Evolutionary conservation across 345 rosid species (phyloP).

Genomic region (Populus ilicifolia): DNA sequence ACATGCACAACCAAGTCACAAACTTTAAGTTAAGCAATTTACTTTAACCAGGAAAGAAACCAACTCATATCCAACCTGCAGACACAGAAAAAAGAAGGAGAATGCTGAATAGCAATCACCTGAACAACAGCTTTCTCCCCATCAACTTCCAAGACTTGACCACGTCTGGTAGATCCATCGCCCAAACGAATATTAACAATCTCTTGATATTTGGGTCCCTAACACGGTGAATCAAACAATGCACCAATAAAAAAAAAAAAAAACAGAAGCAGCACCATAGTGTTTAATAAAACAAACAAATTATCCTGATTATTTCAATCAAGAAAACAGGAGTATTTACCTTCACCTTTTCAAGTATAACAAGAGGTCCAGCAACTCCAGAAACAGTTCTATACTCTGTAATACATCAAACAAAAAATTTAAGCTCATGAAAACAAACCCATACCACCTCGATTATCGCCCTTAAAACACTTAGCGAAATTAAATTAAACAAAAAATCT

Average conservation of each 20-base stretch:
- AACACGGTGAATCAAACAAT: conserved; percentile 5
- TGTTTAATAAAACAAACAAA: background rate
- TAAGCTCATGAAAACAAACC: background rate
- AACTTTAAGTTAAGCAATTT: background rate
- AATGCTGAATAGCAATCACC: conserved; percentile 33
- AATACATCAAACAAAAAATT: background rate
- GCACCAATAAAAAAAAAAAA: background rate
- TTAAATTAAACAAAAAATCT: background rate
- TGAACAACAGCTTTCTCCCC: conserved; percentile 99
- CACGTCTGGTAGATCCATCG: conserved; percentile 88
- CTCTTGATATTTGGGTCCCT: conserved; percentile 98
- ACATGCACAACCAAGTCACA: background rate
- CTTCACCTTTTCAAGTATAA: conserved; percentile 93
- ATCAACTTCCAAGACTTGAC: conserved; percentile 96
- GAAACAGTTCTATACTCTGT: conserved; percentile 95
- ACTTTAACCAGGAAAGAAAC: background rate
- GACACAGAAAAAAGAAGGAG: background rate
- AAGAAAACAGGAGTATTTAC: conserved; percentile 18
- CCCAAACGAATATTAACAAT: conserved; percentile 94
- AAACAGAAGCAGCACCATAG: too few relatives aligned
- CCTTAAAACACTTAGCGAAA: background rate
- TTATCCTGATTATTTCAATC: background rate
- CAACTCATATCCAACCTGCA: background rate
- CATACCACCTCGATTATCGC: background rate
- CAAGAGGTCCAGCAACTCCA: conserved; percentile 97